A percentile compares a stretch with the other conserved stretches of the same genome.
These are phyloP conservation scores for Cryphonectria naterciae DNA, from an alignment of 2,329 filamentous ascomycete genomes.

Conservation along the genomic window DNA sequence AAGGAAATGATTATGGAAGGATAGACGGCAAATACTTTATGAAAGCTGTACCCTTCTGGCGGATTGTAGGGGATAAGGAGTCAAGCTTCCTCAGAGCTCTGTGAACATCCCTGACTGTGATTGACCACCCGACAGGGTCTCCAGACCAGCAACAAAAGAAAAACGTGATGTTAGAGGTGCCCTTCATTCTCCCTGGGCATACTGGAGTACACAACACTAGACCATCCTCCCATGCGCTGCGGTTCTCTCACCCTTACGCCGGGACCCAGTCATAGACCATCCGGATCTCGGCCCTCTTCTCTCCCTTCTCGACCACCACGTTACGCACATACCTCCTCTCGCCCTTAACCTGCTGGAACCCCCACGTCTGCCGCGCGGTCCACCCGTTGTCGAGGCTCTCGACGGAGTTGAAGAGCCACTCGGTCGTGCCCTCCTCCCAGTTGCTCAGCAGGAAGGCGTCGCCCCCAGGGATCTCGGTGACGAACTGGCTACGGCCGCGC, in stretches of 20 bases:
- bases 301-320: slow-evolving; percentile 56
- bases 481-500: slow-evolving; percentile 59
- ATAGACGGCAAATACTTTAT: neutral
- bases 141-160: neutral
- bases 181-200: neutral
- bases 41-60: neutral
- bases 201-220: neutral
- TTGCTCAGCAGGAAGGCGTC: slow-evolving; percentile 61
- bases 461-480: slow-evolving; percentile 46
- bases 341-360: slow-evolving; percentile 59
- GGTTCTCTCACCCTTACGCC: slow-evolving; percentile 25
- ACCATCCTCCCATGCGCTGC: neutral
- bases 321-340: slow-evolving; percentile 58
- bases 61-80: neutral
- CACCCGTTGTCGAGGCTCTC: slow-evolving; percentile 57
- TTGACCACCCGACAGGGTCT: neutral
- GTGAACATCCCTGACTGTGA: neutral
- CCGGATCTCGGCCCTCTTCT: slow-evolving; percentile 52
- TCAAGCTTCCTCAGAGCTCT: neutral
- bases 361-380: slow-evolving; percentile 63
- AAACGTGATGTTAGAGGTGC: too few species aligned
- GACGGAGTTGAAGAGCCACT: slow-evolving; percentile 66
- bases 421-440: slow-evolving; percentile 61
- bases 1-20: neutral
- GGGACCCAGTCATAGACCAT: slow-evolving; percentile 60